These are phyloP conservation scores for Triticum dicoccoides DNA, from an alignment of 176 grass and related monocot genomes.

Conservation along the genomic window DNA sequence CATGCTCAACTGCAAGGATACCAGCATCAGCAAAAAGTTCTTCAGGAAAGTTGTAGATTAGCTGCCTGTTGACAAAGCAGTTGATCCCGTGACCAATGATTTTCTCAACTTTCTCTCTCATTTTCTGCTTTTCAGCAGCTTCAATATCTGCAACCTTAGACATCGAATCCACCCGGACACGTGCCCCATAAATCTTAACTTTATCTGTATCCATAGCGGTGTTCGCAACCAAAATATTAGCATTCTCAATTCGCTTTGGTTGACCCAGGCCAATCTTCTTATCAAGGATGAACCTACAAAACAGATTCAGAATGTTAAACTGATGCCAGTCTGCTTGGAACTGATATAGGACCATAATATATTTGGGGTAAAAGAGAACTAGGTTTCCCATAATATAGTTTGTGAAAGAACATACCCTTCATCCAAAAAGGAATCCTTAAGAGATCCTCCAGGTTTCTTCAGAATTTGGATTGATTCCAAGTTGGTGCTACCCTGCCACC, in stretches of 20 bases:
- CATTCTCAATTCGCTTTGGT: conserved; percentile 89
- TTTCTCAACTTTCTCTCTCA: conserved; percentile 95
- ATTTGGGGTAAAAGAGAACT: not conserved
- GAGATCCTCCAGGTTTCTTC: conserved; percentile 97
- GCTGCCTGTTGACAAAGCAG: conserved; percentile 87
- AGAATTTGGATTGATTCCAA: conserved; percentile 96
- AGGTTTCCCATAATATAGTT: not conserved
- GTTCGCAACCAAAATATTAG: conserved; percentile 95
- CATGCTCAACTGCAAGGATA: conserved; percentile 89
- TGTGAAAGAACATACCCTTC: conserved; percentile 69
- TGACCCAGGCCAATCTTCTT: conserved; percentile 98
- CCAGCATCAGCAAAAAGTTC: conserved; percentile 96
- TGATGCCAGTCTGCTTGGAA: not conserved
- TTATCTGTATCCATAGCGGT: conserved; percentile 99
- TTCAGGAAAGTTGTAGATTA: conserved; percentile 97
- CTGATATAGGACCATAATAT: not conserved
- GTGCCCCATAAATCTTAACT: conserved; percentile 96
- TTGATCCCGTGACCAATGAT: conserved; percentile 90
- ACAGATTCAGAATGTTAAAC: not conserved
- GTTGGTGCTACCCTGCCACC: conserved; percentile 90
- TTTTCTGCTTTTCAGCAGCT: conserved; percentile 93
- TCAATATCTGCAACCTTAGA: conserved; percentile 90
- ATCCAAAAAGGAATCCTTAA: conserved; percentile 98
- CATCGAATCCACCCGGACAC: conserved; percentile 92
- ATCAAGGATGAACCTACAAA: conserved; percentile 91